phyloP scores from a whole-genome alignment of 139 green algal species.

The Tetradesmus obliquus region DNA sequence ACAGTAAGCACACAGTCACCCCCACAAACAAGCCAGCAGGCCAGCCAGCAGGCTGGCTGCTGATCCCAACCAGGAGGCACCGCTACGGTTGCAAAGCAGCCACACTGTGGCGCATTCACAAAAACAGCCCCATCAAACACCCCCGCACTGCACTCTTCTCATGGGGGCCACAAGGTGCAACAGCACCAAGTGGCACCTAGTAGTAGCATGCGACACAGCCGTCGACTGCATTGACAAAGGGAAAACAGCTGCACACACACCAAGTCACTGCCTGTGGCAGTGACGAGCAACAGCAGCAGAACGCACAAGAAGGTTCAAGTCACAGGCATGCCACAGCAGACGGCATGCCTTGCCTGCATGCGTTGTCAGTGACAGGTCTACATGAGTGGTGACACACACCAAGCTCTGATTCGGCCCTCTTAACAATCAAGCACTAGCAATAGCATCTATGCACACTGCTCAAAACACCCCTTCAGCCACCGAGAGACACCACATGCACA shows the following conservation, averaged over 20 bases:
- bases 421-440: no score
- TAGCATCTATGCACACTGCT: no score
- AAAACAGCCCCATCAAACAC: background rate
- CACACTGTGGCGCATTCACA: background rate
- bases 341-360: background rate
- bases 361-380: background rate
- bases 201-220: background rate
- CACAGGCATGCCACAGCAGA: background rate
- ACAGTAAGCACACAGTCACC: background rate
- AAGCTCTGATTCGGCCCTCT: no score
- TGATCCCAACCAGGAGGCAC: background rate
- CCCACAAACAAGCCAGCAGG: background rate
- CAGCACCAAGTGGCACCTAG: background rate
- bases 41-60: background rate
- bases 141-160: background rate
- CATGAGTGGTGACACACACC: no score
- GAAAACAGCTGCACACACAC: background rate
- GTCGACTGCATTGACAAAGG: background rate
- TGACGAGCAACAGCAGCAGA: background rate
- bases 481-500: no score
- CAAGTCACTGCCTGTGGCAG: background rate
- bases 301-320: background rate
- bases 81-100: background rate
- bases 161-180: no score
- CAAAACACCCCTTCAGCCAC: no score